Conservation (phyloP, 2,329 filamentous ascomycete species). For the Myriosclerotinia curreyana region DNA sequence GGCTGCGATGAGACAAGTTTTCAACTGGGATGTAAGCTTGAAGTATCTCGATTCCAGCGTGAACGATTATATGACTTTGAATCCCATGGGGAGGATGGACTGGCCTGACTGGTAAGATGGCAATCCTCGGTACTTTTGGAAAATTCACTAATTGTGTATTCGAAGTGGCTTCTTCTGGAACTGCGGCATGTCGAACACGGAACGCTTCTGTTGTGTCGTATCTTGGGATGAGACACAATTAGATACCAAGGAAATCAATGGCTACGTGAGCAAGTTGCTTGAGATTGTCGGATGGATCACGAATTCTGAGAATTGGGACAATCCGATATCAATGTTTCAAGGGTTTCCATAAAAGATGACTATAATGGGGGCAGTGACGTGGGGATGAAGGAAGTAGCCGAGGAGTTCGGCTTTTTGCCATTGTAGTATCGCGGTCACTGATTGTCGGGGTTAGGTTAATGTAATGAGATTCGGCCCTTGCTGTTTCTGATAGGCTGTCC, state of each 20-base stretch:
- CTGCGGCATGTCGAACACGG: not conserved
- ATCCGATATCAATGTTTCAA: slow-evolving; percentile 7
- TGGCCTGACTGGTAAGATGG: slow-evolving; percentile 6
- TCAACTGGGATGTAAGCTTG: not conserved
- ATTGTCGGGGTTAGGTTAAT: not conserved
- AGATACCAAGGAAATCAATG: not conserved
- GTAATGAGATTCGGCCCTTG: not conserved
- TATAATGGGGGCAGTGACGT: not conserved
- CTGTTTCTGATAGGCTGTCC: not conserved
- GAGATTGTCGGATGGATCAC: slow-evolving; percentile 15
- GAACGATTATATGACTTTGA: not conserved
- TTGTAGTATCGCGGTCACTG: not conserved
- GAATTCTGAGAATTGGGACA: not conserved
- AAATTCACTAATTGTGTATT: not conserved
- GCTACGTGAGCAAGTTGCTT: slow-evolving; percentile 13
- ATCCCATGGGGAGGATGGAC: not conserved
- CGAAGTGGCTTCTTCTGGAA: slow-evolving; percentile 3
- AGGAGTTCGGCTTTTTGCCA: not conserved
- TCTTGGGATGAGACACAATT: not conserved
- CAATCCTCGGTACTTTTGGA: not conserved
- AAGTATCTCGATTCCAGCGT: not conserved
- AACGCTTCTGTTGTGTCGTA: not conserved
- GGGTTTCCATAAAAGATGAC: slow-evolving; percentile 5
- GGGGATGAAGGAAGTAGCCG: not conserved
- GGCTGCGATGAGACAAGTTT: slow-evolving; percentile 5